These are phyloP conservation scores for Cutaneotrichosporon cutaneum DNA, from an alignment of 1,284 basidiomycete species.

Conservation along the genomic window DNA sequence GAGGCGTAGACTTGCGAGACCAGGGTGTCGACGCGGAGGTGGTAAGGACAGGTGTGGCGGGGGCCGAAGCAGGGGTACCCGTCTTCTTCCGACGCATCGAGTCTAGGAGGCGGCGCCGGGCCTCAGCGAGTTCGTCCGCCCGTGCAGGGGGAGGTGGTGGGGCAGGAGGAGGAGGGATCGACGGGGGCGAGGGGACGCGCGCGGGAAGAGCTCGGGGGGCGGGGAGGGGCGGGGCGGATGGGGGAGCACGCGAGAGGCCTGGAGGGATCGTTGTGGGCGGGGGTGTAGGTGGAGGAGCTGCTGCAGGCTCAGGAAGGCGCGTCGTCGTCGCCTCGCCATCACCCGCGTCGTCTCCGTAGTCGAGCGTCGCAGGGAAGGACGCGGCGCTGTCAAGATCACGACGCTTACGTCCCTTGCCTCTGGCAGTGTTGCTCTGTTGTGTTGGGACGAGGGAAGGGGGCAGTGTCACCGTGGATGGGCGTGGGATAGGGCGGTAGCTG, in stretches of 20 bases:
- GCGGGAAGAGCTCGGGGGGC: neutral
- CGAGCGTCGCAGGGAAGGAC: slow-evolving; percentile 12
- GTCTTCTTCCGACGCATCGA: slow-evolving; percentile 32
- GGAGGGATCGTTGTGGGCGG: neutral
- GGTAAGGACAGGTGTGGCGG: neutral
- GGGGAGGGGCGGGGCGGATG: neutral
- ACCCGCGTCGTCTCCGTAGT: slow-evolving; percentile 29
- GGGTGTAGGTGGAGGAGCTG: neutral
- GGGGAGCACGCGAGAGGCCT: too few species aligned
- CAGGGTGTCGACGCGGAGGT: neutral
- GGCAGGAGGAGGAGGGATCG: neutral
- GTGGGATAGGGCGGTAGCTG: slow-evolving; percentile 7
- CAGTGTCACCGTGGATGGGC: neutral
- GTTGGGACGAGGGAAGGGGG: neutral
- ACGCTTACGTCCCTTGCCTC: slow-evolving; percentile 1
- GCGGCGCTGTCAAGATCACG: slow-evolving; percentile 18
- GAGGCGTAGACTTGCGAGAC: neutral
- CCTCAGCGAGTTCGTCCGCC: slow-evolving; percentile 33
- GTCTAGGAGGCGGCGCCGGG: slow-evolving; percentile 35
- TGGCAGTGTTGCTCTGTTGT: neutral
- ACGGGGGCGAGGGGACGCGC: neutral
- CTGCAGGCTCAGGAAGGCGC: slow-evolving; percentile 1
- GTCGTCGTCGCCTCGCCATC: neutral
- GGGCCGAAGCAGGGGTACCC: neutral
- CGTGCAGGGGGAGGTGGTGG: slow-evolving; percentile 12